Evolutionary conservation across 1,284 basidiomycete genomes (phyloP), one percentile per base, ranked within the genome.

Genomic region (Austropuccinia psidii): DNA sequence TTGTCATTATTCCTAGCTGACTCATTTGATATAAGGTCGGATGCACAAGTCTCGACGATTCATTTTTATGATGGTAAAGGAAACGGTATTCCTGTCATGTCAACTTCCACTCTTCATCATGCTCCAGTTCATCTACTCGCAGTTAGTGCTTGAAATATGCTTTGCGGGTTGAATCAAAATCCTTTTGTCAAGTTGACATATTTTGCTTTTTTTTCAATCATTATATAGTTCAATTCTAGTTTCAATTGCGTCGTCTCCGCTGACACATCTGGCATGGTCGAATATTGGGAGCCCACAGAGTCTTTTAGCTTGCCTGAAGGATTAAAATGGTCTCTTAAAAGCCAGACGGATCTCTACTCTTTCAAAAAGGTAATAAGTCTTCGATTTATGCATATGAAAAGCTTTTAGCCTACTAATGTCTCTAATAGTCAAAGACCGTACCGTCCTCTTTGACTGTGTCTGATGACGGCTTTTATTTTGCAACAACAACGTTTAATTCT

Each of bases 221-320:
- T 50, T 66, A 75, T 76, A 19, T 76, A 96, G 91, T 98, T 93
- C 83, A 93, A 91, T 75, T 87, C 94, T 76, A 85, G 85, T 77
- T 94, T 89, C 80, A 89, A 98, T 79, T 90, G 89, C 9, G 92
- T 98, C 21, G 85, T 99, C 9, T 97, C 95, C 4, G 92, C 92
- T 3, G 96, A 99, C 79, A 89, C 94, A 79, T 88, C 87, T 15
- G 96, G 96, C 0, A 96, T 98, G 79, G 83, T 99, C 65, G 96
- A 99, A 81, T 98, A 96, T 81, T 99, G 96, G 96, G 92, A 95
- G 78, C 90, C 91, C 0, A 97, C 93, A 78, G 88, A 88, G 64
- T 83, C 88, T 47, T 94, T 95, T 0, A 88, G 87, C 76, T 86
- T 89, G 69, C 83, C 90, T 4, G 84, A 87, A 0, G 89, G 89